These are phyloP conservation scores for Diaporthe batatas DNA, from an alignment of 2,329 filamentous ascomycete species.

Conservation along the genomic window DNA sequence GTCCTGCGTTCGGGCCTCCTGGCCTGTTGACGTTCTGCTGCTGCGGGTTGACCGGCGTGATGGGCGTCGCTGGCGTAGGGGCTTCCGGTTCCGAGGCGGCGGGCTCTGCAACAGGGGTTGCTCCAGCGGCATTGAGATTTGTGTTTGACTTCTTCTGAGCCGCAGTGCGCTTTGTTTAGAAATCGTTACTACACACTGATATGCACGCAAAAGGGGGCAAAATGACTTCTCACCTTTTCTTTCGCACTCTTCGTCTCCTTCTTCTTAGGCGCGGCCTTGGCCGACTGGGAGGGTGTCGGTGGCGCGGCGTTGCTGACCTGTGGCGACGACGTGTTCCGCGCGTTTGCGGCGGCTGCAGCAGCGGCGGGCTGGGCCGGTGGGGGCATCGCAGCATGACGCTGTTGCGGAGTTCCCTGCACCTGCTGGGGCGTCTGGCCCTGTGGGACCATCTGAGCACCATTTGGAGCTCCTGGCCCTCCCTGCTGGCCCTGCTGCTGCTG, in stretches of 20 bases:
- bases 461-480: constrained; percentile 52
- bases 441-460: constrained; percentile 57
- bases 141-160: constrained; percentile 75
- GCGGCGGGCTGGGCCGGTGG: constrained; percentile 72
- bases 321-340: constrained; percentile 71
- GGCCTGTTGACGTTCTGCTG: constrained; percentile 61
- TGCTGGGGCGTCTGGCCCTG: constrained; percentile 63
- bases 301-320: constrained; percentile 76
- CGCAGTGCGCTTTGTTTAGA: constrained; percentile 56
- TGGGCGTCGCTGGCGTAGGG: constrained; percentile 73
- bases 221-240: constrained; percentile 70
- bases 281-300: constrained; percentile 80
- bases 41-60: constrained; percentile 68
- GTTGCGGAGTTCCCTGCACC: constrained; percentile 79
- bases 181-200: constrained; percentile 35
- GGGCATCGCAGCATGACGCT: constrained; percentile 71
- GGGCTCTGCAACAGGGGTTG: constrained; percentile 70
- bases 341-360: constrained; percentile 58
- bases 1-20: constrained; percentile 59
- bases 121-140: constrained; percentile 62
- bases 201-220: constrained; percentile 39
- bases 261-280: constrained; percentile 84
- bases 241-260: constrained; percentile 76
- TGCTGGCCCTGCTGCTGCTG: constrained; percentile 47
- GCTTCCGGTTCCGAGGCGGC: constrained; percentile 66